Evolutionary conservation across 2,329 filamentous ascomycete species (phyloP), one percentile per base, ranked within the genome.

Genomic region (Hypoxylon sp.): DNA sequence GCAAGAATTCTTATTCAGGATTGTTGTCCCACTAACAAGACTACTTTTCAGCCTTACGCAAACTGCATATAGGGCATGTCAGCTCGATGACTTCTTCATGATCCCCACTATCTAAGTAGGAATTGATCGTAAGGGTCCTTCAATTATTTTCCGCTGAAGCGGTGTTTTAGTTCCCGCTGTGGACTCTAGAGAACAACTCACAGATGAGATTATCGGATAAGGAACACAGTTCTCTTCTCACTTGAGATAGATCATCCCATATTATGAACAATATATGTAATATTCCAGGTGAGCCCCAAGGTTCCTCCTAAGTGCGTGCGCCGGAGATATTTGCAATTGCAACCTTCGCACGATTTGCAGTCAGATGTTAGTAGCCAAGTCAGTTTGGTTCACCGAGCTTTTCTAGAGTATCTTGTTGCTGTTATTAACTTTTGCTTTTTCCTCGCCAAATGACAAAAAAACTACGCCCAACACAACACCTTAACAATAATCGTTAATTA

Each of bases 121-220:
- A 25, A 28, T 62, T 49, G 19, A 17, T 36, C 52, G 34, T 36
- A 23, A 51, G 59, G 53, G 46, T 25, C 45, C 34, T 65, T 41
- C 41, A 25, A 13, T 25, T 41, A 49, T 43, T 32, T 11, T 63
- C 23, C 43, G 13, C 43, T 52, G 17, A 19, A 41, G 19, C 51
- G 34, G 57, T 59, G 28, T 55, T 62, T 62, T 68, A 61, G 66
- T 63, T 69, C 66, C 66, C 66, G 66, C 59, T 51, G 63, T 60
- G 63, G 63, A 56, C 57, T 65, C 41, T 14, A 30, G 43, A 59
- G 41, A 52, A 52, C 52, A 61, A 23, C 34, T 59, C 41, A 38
- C 46, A 25, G 6, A 65, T 50, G 62, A 55, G 52, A 52, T 57
- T 19, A 46, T 46, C 52, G 34, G 52, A 56, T 34, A 34, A 41